Percentiles rank a stretch among this genome's conserved stretches.
These are phyloP conservation scores for Paramarasmius palmivorus DNA, from an alignment of 1,284 basidiomycete genomes.

Conservation along the genomic window DNA sequence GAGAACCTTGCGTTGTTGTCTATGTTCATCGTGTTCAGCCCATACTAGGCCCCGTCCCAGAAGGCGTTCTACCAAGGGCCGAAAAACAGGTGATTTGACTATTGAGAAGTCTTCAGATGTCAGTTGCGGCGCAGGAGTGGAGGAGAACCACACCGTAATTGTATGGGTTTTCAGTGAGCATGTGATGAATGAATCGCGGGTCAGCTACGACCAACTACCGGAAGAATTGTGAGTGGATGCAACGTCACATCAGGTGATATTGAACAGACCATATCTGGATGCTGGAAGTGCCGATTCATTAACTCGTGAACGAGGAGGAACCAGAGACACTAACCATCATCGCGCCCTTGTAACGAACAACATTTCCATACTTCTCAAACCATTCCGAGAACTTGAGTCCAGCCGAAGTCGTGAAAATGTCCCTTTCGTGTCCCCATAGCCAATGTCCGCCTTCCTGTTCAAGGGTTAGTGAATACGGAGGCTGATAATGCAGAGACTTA, in stretches of 20 bases:
- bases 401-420: not conserved
- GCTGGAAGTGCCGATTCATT: no score
- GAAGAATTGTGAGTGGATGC: not conserved
- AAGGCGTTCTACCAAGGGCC: conserved; percentile 28
- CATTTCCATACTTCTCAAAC: not conserved
- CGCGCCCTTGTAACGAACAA: no score
- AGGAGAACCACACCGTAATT: conserved; percentile 21
- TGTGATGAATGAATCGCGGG: conserved; percentile 24
- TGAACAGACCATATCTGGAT: not conserved
- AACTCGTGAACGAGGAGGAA: no score
- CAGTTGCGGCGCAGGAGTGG: conserved; percentile 12
- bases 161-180: conserved; percentile 25
- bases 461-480: no score
- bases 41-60: conserved; percentile 30
- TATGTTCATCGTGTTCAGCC: conserved; percentile 33
- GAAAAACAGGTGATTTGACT: conserved; percentile 17
- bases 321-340: no score
- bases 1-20: conserved; percentile 5
- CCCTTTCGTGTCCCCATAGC: conserved; percentile 3
- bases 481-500: no score
- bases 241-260: not conserved
- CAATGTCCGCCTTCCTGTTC: not conserved
- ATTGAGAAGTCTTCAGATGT: conserved; percentile 16
- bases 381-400: not conserved
- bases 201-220: conserved; percentile 28